Evolutionary conservation across 2,329 filamentous ascomycete species (phyloP).

Genomic region (Fusarium euwallaceae): DNA sequence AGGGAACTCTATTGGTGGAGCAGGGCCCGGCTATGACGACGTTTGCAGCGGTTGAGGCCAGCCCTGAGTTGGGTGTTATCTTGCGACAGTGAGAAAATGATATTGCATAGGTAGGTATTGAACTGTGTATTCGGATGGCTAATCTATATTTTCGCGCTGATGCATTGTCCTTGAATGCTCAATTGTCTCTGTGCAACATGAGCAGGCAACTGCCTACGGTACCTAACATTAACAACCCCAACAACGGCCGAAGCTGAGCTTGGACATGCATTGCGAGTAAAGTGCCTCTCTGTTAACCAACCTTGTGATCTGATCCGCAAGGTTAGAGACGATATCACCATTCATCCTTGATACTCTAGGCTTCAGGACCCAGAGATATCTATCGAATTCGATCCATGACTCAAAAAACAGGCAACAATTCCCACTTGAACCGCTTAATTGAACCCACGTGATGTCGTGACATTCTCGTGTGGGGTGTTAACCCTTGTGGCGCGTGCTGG

Average conservation of each 20-base stretch:
- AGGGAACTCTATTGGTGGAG: background rate
- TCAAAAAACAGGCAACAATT: conserved; percentile 31
- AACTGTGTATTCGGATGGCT: background rate
- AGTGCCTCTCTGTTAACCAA: background rate
- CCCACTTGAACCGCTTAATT: conserved; percentile 13
- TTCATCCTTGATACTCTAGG: conserved; percentile 11
- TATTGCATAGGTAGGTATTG: background rate
- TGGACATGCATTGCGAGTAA: background rate
- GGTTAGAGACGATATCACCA: background rate
- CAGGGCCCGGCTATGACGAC: background rate
- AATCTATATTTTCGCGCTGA: background rate
- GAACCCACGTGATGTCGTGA: conserved; percentile 47
- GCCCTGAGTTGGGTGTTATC: background rate
- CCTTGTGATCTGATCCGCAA: background rate
- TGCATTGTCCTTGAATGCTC: background rate
- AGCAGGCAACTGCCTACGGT: background rate
- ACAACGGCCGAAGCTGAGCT: background rate
- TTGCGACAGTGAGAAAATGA: background rate
- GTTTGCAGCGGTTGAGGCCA: background rate
- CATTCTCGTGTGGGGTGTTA: conserved; percentile 33
- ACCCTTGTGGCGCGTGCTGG: conserved; percentile 36
- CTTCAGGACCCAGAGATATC: background rate
- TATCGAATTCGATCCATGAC: conserved; percentile 15
- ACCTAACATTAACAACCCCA: background rate
- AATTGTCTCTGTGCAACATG: background rate